These are phyloP conservation scores for Auriscalpium orientale DNA, from an alignment of 768 basidiomycete genomes.

Conservation along the genomic window DNA sequence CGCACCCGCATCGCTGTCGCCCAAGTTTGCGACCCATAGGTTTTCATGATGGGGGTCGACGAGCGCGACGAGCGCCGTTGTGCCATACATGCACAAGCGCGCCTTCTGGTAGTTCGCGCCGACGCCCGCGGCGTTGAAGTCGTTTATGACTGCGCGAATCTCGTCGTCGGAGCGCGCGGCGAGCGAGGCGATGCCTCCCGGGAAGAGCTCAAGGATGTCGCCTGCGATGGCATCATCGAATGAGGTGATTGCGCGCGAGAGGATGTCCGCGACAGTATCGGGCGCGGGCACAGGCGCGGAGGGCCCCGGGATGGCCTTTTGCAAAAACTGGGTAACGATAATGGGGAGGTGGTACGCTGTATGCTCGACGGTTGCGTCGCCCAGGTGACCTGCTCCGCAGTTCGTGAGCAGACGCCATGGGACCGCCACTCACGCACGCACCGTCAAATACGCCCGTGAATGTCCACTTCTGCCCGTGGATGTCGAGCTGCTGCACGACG, in stretches of 20 bases:
- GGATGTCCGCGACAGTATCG: constrained; percentile 28
- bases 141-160: constrained; percentile 57
- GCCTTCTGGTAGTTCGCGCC: constrained; percentile 62
- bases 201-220: constrained; percentile 38
- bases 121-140: constrained; percentile 38
- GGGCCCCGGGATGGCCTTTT: constrained; percentile 22
- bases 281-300: constrained; percentile 18
- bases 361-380: constrained; percentile 40
- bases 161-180: constrained; percentile 37
- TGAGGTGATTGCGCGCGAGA: constrained; percentile 29
- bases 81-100: constrained; percentile 74
- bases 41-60: constrained; percentile 63
- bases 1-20: constrained; percentile 75
- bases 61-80: constrained; percentile 68
- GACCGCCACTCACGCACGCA: constrained; percentile 11
- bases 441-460: constrained; percentile 43
- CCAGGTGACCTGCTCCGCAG: constrained; percentile 34
- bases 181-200: constrained; percentile 46
- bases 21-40: constrained; percentile 77
- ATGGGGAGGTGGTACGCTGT: constrained; percentile 34
- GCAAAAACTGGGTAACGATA: constrained; percentile 31
- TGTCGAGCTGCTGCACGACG: constrained; percentile 30
- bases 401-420: neutral
- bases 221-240: constrained; percentile 40
- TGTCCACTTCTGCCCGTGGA: constrained; percentile 33